A percentile compares a stretch with the other conserved stretches of the same genome.
Conservation (phyloP, 208 protist species). For the Endotrypanum monterogeii region DNA sequence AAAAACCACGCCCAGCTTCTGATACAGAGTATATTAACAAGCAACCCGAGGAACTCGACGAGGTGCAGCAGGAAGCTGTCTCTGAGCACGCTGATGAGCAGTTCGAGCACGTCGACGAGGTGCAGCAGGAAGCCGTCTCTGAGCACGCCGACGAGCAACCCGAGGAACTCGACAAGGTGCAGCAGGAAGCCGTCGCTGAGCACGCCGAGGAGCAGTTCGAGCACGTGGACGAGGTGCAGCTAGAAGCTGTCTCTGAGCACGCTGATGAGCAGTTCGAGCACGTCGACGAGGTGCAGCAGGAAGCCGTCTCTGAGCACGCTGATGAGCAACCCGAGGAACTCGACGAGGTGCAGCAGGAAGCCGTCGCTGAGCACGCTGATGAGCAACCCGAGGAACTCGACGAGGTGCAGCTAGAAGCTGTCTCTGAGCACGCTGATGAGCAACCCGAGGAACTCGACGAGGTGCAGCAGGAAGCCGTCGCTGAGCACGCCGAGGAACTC, state of each 20-base stretch:
- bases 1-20: too few species aligned
- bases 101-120: not conserved
- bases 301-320: not conserved
- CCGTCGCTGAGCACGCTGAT: not conserved
- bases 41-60: too few species aligned
- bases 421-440: too few species aligned
- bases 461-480: not conserved
- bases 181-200: not conserved
- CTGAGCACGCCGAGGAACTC: too few species aligned
- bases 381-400: not conserved
- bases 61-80: too few species aligned
- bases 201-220: too few species aligned
- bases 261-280: too few species aligned
- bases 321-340: not conserved
- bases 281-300: too few species aligned
- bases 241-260: too few species aligned
- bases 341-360: slow-evolving; percentile 9
- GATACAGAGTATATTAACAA: too few species aligned
- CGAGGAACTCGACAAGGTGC: not conserved
- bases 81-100: not conserved
- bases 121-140: not conserved
- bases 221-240: not conserved
- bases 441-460: not conserved
- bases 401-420: not conserved
- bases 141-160: too few species aligned